Evolutionary conservation across 305 asterid species (phyloP).

Genomic region (Fraxinus baroniana): DNA sequence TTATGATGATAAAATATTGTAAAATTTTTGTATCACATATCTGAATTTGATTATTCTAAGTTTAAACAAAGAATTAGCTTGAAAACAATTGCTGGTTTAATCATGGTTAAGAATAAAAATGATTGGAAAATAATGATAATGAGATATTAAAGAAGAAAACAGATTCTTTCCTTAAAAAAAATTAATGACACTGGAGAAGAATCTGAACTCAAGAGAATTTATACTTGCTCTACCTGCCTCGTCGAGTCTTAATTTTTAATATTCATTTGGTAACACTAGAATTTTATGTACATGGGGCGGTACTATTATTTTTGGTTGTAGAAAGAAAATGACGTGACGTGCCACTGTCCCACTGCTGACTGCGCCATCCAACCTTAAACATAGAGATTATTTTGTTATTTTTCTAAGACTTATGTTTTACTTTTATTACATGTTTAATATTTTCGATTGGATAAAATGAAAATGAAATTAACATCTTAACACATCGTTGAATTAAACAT

Average conservation of each 20-base stretch:
- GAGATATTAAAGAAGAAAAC: background rate
- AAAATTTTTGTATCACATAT: background rate
- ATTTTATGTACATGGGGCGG: conserved; percentile 22
- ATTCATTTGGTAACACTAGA: conserved; percentile 2
- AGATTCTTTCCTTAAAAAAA: background rate
- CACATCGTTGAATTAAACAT: background rate
- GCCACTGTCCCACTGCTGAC: background rate
- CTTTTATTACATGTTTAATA: background rate
- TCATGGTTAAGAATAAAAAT: background rate
- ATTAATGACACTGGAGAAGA: background rate
- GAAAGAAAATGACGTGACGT: background rate
- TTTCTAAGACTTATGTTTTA: background rate
- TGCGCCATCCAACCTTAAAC: background rate
- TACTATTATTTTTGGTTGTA: background rate
- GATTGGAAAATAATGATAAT: background rate
- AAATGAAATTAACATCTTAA: background rate
- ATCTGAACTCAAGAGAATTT: background rate
- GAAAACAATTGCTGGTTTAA: background rate
- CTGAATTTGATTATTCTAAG: background rate
- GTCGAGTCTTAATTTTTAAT: background rate
- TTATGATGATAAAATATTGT: background rate
- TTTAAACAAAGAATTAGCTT: background rate
- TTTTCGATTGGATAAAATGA: background rate
- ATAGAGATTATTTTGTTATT: background rate
- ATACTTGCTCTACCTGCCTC: background rate